Evolutionary conservation across 495 filamentous ascomycete species (phyloP).

Genomic region (Aspergillus cavernicola): DNA sequence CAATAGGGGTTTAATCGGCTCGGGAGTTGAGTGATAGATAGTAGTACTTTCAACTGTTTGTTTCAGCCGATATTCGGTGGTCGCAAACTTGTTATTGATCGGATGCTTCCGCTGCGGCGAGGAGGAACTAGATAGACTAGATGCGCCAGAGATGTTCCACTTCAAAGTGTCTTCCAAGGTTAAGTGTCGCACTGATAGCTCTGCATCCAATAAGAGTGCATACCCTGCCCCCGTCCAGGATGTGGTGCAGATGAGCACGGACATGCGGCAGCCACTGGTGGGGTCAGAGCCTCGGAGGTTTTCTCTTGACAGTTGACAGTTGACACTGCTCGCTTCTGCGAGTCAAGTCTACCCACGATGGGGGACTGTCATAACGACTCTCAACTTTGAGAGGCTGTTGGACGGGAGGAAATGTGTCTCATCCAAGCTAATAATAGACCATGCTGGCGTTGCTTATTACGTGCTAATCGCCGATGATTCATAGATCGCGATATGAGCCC

Average conservation of each 20-base stretch:
- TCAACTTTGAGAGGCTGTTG: background rate
- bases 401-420: background rate
- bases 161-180: background rate
- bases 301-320: background rate
- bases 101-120: background rate
- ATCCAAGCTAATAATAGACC: background rate
- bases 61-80: constrained; percentile 3
- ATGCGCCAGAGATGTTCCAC: no score
- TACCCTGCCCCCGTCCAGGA: background rate
- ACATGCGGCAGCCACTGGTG: background rate
- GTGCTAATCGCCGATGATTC: background rate
- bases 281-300: constrained; percentile 4
- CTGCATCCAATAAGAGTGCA: background rate
- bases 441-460: background rate
- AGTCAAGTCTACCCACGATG: constrained; percentile 1
- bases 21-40: no score
- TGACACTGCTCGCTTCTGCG: background rate
- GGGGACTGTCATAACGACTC: background rate
- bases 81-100: background rate
- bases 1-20: background rate
- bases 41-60: background rate
- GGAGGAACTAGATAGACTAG: background rate
- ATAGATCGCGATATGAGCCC: background rate
- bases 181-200: background rate
- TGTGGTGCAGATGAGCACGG: constrained; percentile 5